Conservation (phyloP, 352 stramenopile species). For the Phytophthora hybrid region DNA sequence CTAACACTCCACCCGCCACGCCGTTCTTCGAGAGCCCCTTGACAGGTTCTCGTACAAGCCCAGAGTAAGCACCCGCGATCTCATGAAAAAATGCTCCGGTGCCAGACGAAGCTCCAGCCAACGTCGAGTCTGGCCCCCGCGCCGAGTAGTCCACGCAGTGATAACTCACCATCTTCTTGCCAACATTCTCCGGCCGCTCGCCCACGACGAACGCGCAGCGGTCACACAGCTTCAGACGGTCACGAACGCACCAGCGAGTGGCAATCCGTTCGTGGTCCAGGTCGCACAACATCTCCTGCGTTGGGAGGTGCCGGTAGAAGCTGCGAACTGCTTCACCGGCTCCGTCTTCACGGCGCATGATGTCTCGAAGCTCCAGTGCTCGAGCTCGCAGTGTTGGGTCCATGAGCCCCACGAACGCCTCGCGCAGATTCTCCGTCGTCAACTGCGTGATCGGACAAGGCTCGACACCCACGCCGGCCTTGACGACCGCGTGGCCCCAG, state of each 20-base stretch:
- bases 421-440: constrained; percentile 68
- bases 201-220: constrained; percentile 55
- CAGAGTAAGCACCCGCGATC: constrained; percentile 42
- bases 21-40: constrained; percentile 27
- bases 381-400: constrained; percentile 47
- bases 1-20: constrained; percentile 16
- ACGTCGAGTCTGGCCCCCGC: constrained; percentile 44
- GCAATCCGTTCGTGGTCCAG: constrained; percentile 46
- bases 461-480: constrained; percentile 77
- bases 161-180: constrained; percentile 49
- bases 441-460: constrained; percentile 85
- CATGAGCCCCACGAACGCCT: constrained; percentile 68
- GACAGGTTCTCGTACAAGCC: constrained; percentile 41
- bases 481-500: constrained; percentile 90
- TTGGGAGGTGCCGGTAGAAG: constrained; percentile 85
- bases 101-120: constrained; percentile 18
- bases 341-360: constrained; percentile 84
- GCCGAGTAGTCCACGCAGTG: constrained; percentile 57
- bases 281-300: constrained; percentile 88
- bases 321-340: constrained; percentile 71
- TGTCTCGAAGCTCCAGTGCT: constrained; percentile 51
- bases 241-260: constrained; percentile 59
- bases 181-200: constrained; percentile 45
- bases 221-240: constrained; percentile 55
- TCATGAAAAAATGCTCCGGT: constrained; percentile 33